Evolutionary conservation across 2,329 filamentous ascomycete species (phyloP).

Genomic region (Bipolaris victoriae): DNA sequence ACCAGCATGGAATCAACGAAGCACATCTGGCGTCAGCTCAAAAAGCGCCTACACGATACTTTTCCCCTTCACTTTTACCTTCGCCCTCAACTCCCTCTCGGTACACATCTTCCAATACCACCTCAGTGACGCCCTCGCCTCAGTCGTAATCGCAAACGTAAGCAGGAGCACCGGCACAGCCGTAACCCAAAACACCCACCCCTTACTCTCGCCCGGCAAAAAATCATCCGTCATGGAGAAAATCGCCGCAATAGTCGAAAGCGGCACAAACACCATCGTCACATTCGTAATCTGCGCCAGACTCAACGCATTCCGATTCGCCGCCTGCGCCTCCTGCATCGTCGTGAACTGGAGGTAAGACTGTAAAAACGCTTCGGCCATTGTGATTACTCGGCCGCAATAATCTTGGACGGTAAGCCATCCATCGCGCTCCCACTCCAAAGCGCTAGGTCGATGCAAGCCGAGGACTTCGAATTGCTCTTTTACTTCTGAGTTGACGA

Average conservation of each 20-base stretch:
- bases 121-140: not conserved
- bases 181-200: slow-evolving; percentile 14
- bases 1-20: no score
- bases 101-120: not conserved
- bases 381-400: not conserved
- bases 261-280: slow-evolving; percentile 18
- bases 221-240: slow-evolving; percentile 17
- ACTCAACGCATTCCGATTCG: slow-evolving; percentile 11
- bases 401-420: slow-evolving; percentile 1
- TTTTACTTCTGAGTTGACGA: not conserved
- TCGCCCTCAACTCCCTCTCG: not conserved
- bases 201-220: slow-evolving; percentile 6
- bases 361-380: slow-evolving; percentile 2
- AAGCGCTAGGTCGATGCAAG: not conserved
- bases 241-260: slow-evolving; percentile 12
- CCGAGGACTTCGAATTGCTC: slow-evolving; percentile 2
- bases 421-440: not conserved
- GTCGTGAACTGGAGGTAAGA: slow-evolving; percentile 2
- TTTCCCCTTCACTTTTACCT: not conserved
- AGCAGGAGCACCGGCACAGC: slow-evolving; percentile 7
- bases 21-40: not conserved
- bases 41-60: not conserved
- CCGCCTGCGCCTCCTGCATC: slow-evolving; percentile 16
- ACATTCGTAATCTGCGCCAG: slow-evolving; percentile 10
- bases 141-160: not conserved